A percentile compares a stretch with the other conserved stretches of the same genome.
These are phyloP conservation scores for Emericellopsis cladophorae DNA, from an alignment of 2,329 filamentous ascomycete genomes.

Conservation along the genomic window DNA sequence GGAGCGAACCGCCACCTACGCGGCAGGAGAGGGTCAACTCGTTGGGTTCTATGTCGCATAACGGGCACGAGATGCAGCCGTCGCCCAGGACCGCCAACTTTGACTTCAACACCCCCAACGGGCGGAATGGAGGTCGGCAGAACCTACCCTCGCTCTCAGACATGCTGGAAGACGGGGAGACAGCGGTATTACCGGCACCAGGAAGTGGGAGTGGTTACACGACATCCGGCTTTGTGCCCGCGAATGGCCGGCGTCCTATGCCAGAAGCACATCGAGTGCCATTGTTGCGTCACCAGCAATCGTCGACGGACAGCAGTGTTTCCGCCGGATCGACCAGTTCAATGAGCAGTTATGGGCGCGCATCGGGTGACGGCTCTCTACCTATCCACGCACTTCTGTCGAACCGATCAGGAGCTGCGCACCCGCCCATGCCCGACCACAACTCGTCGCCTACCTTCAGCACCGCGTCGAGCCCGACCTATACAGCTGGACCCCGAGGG, in stretches of 20 bases:
- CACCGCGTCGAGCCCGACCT: constrained; percentile 10
- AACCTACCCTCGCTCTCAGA: constrained; percentile 32
- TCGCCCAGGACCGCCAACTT: constrained; percentile 27
- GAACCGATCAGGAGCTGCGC: constrained; percentile 14
- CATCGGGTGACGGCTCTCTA: constrained; percentile 34
- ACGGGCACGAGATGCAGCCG: constrained; percentile 25
- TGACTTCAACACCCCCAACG: constrained; percentile 12
- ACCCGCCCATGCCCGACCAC: not conserved
- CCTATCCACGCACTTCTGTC: constrained; percentile 42
- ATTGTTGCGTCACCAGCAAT: constrained; percentile 30
- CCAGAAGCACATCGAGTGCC: constrained; percentile 17
- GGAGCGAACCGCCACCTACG: constrained; percentile 32
- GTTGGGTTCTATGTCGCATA: constrained; percentile 12
- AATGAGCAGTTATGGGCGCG: constrained; percentile 18
- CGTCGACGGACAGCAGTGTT: constrained; percentile 27
- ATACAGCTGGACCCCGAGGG: constrained; percentile 11
- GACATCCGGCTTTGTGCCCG: constrained; percentile 12
- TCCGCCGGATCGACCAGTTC: constrained; percentile 22
- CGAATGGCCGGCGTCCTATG: constrained; percentile 15
- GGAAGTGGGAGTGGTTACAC: not conserved
- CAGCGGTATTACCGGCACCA: not conserved
- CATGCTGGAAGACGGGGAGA: constrained; percentile 25
- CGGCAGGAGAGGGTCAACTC: constrained; percentile 36
- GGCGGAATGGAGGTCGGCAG: not conserved
- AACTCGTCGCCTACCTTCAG: not conserved